Evolutionary conservation across 495 filamentous ascomycete genomes (phyloP).

Genomic region (Parmelia sp.): DNA sequence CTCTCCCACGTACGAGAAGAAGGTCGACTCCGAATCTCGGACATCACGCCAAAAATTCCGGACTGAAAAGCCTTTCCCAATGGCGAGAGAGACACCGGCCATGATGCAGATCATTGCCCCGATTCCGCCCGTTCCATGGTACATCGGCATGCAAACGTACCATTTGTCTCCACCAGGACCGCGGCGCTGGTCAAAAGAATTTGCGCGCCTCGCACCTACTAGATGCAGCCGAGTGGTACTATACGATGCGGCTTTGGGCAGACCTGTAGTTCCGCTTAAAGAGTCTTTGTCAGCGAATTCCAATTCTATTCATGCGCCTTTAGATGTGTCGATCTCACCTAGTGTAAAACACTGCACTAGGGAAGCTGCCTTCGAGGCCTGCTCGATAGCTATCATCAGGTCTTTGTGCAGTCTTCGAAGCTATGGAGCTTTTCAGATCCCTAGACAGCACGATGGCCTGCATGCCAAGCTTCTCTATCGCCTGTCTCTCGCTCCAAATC

Average conservation of each 20-base stretch:
- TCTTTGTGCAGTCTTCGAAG: constrained; percentile 39
- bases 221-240: constrained; percentile 38
- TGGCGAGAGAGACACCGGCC: constrained; percentile 54
- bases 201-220: constrained; percentile 28
- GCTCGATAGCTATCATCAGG: constrained; percentile 46
- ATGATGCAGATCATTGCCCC: constrained; percentile 48
- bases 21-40: constrained; percentile 58
- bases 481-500: constrained; percentile 47
- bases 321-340: constrained; percentile 32
- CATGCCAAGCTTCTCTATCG: constrained; percentile 50
- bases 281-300: background rate
- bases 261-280: constrained; percentile 55
- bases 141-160: constrained; percentile 76
- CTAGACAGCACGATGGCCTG: constrained; percentile 46
- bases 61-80: constrained; percentile 65
- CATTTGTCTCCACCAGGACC: constrained; percentile 52
- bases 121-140: constrained; percentile 68
- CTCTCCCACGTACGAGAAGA: constrained; percentile 80
- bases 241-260: constrained; percentile 57
- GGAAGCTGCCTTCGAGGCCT: constrained; percentile 42
- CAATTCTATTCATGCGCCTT: background rate
- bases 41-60: constrained; percentile 71
- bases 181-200: constrained; percentile 21
- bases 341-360: constrained; percentile 62
- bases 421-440: constrained; percentile 43